Evolutionary conservation across 805 yeast species (phyloP).

Genomic region (Saccharomyces mikatae): DNA sequence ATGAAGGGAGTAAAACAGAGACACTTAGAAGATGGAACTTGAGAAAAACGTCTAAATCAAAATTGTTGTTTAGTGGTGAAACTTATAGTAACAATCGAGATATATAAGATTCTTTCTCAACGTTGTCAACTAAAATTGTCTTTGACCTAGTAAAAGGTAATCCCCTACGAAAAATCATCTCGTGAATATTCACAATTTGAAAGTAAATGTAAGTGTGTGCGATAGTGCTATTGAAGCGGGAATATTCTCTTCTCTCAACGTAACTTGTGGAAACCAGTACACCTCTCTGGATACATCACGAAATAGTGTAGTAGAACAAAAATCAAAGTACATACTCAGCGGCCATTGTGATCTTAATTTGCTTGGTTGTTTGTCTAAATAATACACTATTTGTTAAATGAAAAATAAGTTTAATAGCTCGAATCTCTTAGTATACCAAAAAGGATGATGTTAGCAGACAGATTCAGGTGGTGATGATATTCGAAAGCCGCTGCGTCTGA

Average conservation of each 20-base stretch:
- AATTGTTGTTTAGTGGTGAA: slow-evolving; percentile 7
- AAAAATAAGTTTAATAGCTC: background rate
- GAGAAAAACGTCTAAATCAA: background rate
- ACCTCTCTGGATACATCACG: background rate
- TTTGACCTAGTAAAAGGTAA: slow-evolving; percentile 23
- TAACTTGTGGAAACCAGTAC: slow-evolving; percentile 5
- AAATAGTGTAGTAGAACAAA: background rate
- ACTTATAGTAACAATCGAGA: slow-evolving; percentile 1
- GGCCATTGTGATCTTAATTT: slow-evolving; percentile 27
- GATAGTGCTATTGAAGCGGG: background rate
- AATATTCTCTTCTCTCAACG: slow-evolving; percentile 3
- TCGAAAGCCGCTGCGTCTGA: background rate
- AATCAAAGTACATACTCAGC: slow-evolving; percentile 29
- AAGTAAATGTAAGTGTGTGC: background rate
- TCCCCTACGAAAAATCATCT: slow-evolving; percentile 22
- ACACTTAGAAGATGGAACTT: slow-evolving; percentile 18
- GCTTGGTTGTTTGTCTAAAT: slow-evolving; percentile 13
- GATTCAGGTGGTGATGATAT: background rate
- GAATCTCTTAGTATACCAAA: background rate
- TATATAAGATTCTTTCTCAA: background rate
- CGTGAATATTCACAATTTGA: background rate
- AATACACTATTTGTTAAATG: background rate
- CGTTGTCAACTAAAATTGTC: slow-evolving; percentile 15
- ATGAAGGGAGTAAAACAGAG: slow-evolving; percentile 32
- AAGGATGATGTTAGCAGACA: background rate